A percentile compares a stretch with the other conserved stretches of the same genome.
These are phyloP conservation scores for Arabidopsis arenosa DNA, from an alignment of 345 rosid species.

Conservation along the genomic window DNA sequence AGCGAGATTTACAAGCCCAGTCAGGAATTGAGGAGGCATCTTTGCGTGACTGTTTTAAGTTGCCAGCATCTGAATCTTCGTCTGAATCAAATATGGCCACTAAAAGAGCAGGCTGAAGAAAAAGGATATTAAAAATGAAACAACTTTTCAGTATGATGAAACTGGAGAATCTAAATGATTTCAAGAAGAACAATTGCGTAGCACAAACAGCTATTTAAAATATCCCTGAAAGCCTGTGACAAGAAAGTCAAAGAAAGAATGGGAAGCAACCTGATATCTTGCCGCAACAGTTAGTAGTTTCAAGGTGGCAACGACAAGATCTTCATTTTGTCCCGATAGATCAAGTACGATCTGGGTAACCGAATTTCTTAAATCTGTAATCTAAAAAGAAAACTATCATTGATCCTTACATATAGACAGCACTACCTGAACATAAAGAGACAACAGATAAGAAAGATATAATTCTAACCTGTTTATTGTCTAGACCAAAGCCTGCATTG, in stretches of 20 bases:
- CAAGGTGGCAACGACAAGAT: constrained; percentile 60
- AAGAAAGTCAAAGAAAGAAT: constrained; percentile 15
- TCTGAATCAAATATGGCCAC: constrained; percentile 56
- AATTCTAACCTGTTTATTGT: constrained; percentile 74
- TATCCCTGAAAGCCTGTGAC: constrained; percentile 22
- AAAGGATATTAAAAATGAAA: constrained; percentile 25
- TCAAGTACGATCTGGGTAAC: constrained; percentile 54
- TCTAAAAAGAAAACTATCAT: constrained; percentile 50
- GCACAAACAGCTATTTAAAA: constrained; percentile 15
- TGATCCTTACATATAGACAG: constrained; percentile 40
- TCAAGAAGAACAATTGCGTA: background rate
- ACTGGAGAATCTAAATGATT: constrained; percentile 10
- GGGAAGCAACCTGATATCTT: constrained; percentile 64
- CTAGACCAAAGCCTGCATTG: constrained; percentile 68
- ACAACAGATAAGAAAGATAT: constrained; percentile 34
- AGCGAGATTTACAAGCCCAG: constrained; percentile 51
- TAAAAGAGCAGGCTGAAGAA: constrained; percentile 35
- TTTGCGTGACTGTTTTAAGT: constrained; percentile 46
- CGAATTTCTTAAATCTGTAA: constrained; percentile 62
- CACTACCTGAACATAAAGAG: constrained; percentile 10
- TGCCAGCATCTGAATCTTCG: constrained; percentile 51
- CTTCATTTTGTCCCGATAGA: constrained; percentile 58
- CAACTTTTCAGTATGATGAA: constrained; percentile 22
- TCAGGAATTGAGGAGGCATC: constrained; percentile 46
- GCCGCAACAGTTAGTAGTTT: constrained; percentile 77